Conservation (phyloP, 2,329 filamentous ascomycete species). For the Aspergillus neotritici region DNA sequence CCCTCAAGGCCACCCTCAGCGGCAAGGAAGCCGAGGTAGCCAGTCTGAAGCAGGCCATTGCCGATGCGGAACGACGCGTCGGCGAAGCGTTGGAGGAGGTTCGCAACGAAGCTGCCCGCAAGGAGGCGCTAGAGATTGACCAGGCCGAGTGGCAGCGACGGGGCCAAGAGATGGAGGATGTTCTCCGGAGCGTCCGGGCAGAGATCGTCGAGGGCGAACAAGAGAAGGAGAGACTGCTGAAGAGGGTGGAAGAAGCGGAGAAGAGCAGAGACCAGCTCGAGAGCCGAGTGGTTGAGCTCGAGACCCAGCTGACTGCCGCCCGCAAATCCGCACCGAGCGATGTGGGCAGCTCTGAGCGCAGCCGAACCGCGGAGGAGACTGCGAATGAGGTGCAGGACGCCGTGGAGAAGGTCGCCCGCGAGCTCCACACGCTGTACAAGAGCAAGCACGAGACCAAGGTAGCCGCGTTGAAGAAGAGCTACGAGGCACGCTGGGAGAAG, state of each 20-base stretch:
- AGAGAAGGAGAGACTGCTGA: conserved; percentile 74
- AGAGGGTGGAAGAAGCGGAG: conserved; percentile 70
- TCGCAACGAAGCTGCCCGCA: conserved; percentile 66
- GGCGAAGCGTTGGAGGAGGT: conserved; percentile 79
- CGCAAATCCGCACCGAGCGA: conserved; percentile 26
- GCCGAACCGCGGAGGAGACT: conserved; percentile 42
- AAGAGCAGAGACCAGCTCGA: conserved; percentile 47
- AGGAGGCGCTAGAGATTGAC: conserved; percentile 68
- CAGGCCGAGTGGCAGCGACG: conserved; percentile 79
- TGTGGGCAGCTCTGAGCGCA: conserved; percentile 33
- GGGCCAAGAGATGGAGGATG: conserved; percentile 76
- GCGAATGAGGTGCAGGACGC: conserved; percentile 71
- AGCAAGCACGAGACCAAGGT: conserved; percentile 97
- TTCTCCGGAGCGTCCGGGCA: conserved; percentile 72
- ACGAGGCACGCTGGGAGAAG: conserved; percentile 87
- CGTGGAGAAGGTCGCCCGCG: conserved; percentile 86
- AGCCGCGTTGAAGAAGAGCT: conserved; percentile 71
- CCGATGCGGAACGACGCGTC: conserved; percentile 85
- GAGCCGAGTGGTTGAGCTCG: conserved; percentile 41
- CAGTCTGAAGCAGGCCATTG: conserved; percentile 78
- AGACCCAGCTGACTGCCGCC: conserved; percentile 42
- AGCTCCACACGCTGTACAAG: conserved; percentile 90
- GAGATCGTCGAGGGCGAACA: conserved; percentile 72
- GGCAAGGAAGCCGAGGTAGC: conserved; percentile 90
- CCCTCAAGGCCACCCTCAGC: conserved; percentile 83